Conservation (phyloP, 805 yeast species). For the Yarrowia porcina region DNA sequence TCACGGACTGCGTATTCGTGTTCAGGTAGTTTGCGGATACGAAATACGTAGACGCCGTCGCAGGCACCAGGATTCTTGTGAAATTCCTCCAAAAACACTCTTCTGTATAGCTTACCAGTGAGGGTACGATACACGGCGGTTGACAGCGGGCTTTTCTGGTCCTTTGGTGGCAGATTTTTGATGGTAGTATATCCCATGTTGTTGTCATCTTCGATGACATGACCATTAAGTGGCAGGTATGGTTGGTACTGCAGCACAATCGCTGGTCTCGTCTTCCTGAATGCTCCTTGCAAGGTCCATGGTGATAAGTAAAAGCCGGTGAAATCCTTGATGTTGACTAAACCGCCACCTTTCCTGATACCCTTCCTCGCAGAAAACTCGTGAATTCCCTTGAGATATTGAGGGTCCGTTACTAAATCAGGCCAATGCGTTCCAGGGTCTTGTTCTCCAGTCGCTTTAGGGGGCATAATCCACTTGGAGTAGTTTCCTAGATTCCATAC, state of each 20-base stretch:
- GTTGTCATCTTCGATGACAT: background rate
- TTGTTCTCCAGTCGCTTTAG: background rate
- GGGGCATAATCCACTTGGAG: background rate
- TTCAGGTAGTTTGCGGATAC: background rate
- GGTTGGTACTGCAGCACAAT: background rate
- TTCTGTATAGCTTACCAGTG: background rate
- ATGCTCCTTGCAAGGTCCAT: background rate
- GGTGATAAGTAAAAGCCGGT: background rate
- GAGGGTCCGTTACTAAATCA: background rate
- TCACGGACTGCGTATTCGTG: background rate
- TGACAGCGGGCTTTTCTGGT: background rate
- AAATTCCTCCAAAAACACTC: background rate
- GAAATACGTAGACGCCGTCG: constrained; percentile 12
- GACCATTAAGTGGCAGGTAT: background rate
- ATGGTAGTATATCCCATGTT: background rate
- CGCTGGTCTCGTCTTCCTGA: background rate
- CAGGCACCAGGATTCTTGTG: constrained; percentile 5
- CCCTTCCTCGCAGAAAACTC: background rate
- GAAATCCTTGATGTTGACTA: background rate
- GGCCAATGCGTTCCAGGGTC: constrained; percentile 13
- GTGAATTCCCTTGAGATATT: background rate
- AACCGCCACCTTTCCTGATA: background rate
- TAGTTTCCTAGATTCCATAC: background rate
- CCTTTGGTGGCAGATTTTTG: background rate
- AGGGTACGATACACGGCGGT: background rate